Evolutionary conservation across 1,284 basidiomycete species (phyloP).

Genomic region (Ustanciosporium gigantosporum): DNA sequence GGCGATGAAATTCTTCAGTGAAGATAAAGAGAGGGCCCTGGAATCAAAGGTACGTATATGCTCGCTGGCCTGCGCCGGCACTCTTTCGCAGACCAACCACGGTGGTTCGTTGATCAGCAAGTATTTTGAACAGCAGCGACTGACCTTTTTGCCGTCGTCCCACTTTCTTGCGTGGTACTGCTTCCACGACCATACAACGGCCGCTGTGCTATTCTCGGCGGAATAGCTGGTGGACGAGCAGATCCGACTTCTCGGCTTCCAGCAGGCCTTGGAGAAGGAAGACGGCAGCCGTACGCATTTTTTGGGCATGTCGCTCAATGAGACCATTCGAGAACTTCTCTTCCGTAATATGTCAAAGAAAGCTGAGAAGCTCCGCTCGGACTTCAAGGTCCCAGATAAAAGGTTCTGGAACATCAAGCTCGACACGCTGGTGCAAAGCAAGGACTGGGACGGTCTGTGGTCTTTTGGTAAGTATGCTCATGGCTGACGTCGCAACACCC

Average conservation of each 20-base stretch:
- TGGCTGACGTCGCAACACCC: too few species aligned
- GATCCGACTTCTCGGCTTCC: slow-evolving; percentile 73
- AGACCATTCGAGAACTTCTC: slow-evolving; percentile 52
- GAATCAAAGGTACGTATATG: slow-evolving; percentile 76
- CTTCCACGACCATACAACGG: too few species aligned
- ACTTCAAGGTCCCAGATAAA: slow-evolving; percentile 55
- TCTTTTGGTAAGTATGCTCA: slow-evolving; percentile 23
- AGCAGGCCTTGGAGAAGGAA: slow-evolving; percentile 86
- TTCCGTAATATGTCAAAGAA: slow-evolving; percentile 45
- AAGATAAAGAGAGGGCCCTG: slow-evolving; percentile 86
- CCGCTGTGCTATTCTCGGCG: background rate
- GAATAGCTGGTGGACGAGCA: slow-evolving; percentile 86
- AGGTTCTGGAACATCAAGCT: slow-evolving; percentile 49
- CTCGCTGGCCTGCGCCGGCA: too few species aligned
- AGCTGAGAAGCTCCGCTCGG: slow-evolving; percentile 53
- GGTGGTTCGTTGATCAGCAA: too few species aligned
- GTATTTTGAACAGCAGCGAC: too few species aligned
- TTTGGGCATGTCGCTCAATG: slow-evolving; percentile 45
- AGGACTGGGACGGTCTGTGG: slow-evolving; percentile 50
- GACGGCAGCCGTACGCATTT: slow-evolving; percentile 65
- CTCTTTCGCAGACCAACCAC: too few species aligned
- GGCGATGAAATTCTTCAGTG: slow-evolving; percentile 88
- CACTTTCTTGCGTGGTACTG: too few species aligned
- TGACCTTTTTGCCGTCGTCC: too few species aligned
- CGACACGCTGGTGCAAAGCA: slow-evolving; percentile 31